These are phyloP conservation scores for Zoysia japonica DNA, from an alignment of 176 grass and related monocot species.

Conservation along the genomic window DNA sequence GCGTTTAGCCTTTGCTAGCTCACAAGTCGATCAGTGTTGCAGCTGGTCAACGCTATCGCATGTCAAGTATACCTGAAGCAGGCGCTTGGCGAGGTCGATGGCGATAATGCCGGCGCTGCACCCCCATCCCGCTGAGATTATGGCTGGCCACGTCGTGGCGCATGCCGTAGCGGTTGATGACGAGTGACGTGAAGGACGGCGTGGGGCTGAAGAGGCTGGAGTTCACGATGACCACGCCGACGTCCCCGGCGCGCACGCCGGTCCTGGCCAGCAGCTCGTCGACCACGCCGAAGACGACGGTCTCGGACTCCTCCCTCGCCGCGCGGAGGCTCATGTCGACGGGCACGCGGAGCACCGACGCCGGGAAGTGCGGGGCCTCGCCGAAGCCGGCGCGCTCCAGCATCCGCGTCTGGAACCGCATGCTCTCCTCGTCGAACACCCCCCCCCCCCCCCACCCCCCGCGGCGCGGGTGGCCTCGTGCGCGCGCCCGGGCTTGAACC, in stretches of 20 bases:
- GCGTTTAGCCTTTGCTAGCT: too few species aligned
- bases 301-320: conserved; percentile 58
- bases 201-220: conserved; percentile 76
- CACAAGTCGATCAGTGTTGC: too few species aligned
- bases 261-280: conserved; percentile 43
- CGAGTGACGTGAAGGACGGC: conserved; percentile 61
- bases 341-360: conserved; percentile 38
- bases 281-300: conserved; percentile 53
- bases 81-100: conserved; percentile 63
- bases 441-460: neutral
- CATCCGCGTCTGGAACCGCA: conserved; percentile 59
- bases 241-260: conserved; percentile 22
- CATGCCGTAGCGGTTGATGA: conserved; percentile 58
- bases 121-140: conserved; percentile 81
- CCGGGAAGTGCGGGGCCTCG: conserved; percentile 56
- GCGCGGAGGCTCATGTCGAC: conserved; percentile 43
- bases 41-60: too few species aligned
- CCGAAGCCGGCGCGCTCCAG: conserved; percentile 56
- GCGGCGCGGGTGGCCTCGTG: conserved; percentile 37
- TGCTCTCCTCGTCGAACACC: conserved; percentile 46
- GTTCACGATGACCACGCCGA: conserved; percentile 59
- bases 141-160: conserved; percentile 44
- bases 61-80: conserved; percentile 58
- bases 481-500: conserved; percentile 34
- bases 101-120: conserved; percentile 76